Conservation (phyloP, 2,329 filamentous ascomycete species). For the Aspergillus flavus region DNA sequence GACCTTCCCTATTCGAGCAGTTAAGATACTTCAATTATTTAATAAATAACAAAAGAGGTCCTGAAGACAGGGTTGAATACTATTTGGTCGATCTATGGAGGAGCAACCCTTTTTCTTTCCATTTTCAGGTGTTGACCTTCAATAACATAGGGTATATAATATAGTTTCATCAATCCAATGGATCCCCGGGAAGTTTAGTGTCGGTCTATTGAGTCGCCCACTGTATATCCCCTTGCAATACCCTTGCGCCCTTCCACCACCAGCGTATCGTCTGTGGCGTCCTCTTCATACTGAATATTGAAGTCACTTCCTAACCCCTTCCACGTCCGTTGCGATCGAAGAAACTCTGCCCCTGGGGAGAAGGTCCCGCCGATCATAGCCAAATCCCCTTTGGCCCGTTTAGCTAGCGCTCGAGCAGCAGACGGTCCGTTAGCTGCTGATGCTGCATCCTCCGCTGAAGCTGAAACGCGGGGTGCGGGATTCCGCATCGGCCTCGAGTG, state of each 20-base stretch:
- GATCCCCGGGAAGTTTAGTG: conserved; percentile 27
- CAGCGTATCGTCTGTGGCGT: conserved; percentile 55
- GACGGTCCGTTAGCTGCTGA: conserved; percentile 28
- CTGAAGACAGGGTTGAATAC: neutral
- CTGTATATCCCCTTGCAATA: conserved; percentile 83
- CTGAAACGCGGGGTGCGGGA: conserved; percentile 34
- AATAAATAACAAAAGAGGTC: neutral
- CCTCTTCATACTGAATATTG: conserved; percentile 61
- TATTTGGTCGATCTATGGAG: conserved; percentile 2
- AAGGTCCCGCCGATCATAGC: conserved; percentile 79
- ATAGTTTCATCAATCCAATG: conserved; percentile 12
- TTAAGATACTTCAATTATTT: neutral
- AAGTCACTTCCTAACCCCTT: conserved; percentile 89
- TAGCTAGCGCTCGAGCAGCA: conserved; percentile 58
- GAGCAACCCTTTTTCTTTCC: neutral
- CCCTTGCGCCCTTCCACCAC: conserved; percentile 87
- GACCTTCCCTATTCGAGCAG: neutral
- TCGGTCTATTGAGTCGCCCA: conserved; percentile 60
- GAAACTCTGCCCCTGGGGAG: conserved; percentile 89
- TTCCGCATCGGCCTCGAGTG: conserved; percentile 60
- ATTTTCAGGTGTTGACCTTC: neutral
- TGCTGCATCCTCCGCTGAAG: conserved; percentile 26
- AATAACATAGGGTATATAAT: conserved; percentile 4
- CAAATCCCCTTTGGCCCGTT: conserved; percentile 69
- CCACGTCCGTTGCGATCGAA: conserved; percentile 84